Evolutionary conservation across 2,329 filamentous ascomycete species (phyloP), one percentile per base, ranked within the genome.

Genomic region (Gaeumannomyces tritici): DNA sequence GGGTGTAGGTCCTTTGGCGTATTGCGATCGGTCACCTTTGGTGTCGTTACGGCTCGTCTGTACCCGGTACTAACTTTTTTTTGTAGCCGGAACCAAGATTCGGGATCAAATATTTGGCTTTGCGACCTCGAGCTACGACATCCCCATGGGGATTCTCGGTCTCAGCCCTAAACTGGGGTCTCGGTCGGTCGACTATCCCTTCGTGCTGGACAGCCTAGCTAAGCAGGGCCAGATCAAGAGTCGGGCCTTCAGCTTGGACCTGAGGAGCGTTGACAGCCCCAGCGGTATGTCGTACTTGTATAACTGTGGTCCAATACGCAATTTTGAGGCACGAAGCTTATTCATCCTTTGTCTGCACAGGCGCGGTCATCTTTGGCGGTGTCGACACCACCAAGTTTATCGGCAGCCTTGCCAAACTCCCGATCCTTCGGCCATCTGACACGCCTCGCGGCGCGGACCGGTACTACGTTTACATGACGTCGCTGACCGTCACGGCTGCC

Each of bases 111-210:
- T 84, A 66, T 86, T 89, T 63, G 86, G 85, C 63, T 80, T 87
- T 35, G 85, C 84, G 8, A 79, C 77, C 31, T 67, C 69, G 15
- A 77, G 74, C 6, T 62, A 71, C 24, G 75, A 80, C 64, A 75
- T 79, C 62, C 76, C 76, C 60, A 72, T 77, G 15, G 77, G 78
- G 35, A 89, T 93, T 56, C 74, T 92, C 24, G 90, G 90, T 35
- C 85, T 93, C 56, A 89, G 89, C 35, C 89, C 89, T 70, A 76
- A 83, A 6, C 56, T 70, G 8, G 35, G 28, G 12, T 57, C 55
- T 21, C n/a, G 27, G 15, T 75, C 74, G 60, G 64, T 73, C 59
- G 77, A 76, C 62, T 81, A 81, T 68, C 72, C 72, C 64, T 80
- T 77, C 68, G 73, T 82, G 35, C 66, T 82, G 64, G 79, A 82